Conservation (phyloP, 1,139 yeast genomes). For the Zygosaccharomyces pseudobailii region DNA sequence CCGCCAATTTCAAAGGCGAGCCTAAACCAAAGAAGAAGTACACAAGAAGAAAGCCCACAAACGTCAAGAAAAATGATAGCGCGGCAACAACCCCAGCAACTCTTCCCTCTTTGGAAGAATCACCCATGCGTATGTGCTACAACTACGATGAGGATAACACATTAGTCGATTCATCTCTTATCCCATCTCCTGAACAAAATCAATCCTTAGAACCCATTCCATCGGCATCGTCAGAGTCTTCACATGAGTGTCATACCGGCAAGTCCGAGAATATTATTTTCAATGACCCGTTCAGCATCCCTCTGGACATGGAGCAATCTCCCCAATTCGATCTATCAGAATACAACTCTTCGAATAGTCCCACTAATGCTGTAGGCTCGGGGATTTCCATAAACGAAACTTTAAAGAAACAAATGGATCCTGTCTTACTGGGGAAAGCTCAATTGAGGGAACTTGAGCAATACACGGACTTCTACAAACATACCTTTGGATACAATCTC, state of each 20-base stretch:
- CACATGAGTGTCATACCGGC: conserved; percentile 8
- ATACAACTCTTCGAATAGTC: background rate
- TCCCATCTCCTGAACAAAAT: conserved; percentile 12
- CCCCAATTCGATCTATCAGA: conserved; percentile 7
- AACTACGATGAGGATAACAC: conserved; percentile 10
- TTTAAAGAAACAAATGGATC: conserved; percentile 20
- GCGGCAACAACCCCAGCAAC: conserved; percentile 4
- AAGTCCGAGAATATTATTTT: conserved; percentile 4
- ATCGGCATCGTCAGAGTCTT: conserved; percentile 13
- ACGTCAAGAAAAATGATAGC: conserved; percentile 1
- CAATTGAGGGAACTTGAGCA: conserved; percentile 29
- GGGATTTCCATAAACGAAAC: conserved; percentile 15
- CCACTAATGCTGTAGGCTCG: background rate
- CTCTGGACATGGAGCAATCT: conserved; percentile 24
- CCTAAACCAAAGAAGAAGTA: conserved; percentile 8
- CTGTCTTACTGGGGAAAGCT: conserved; percentile 19
- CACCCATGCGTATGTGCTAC: conserved; percentile 4
- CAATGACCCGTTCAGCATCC: conserved; percentile 16
- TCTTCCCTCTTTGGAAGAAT: conserved; percentile 4
- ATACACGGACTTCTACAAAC: conserved; percentile 30
- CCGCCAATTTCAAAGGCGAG: conserved; percentile 24
- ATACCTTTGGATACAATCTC: conserved; percentile 15
- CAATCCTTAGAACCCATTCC: conserved; percentile 14
- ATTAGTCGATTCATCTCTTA: conserved; percentile 9
- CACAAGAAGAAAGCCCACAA: conserved; percentile 3